phyloP scores from a whole-genome alignment of 1,284 basidiomycete species.

The Phlebopus sp. region DNA sequence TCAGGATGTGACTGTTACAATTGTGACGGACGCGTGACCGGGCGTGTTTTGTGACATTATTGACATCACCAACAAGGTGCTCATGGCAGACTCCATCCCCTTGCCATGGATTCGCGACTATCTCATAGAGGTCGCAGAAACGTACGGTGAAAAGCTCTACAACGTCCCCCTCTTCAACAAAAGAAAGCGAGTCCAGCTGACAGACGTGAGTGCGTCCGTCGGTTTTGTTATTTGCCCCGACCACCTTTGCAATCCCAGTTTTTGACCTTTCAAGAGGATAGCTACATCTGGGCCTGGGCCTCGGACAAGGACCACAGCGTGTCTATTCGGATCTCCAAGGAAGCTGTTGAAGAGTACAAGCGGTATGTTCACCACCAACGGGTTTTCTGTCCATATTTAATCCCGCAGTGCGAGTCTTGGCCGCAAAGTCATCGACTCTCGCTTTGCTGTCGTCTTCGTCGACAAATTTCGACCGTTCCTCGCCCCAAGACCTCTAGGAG shows the following conservation, averaged over 20 bases:
- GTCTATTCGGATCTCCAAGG: constrained; percentile 39
- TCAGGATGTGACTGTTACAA: too few species aligned
- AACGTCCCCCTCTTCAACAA: constrained; percentile 32
- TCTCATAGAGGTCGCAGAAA: constrained; percentile 45
- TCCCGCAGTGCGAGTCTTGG: constrained; percentile 6
- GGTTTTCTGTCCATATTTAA: constrained; percentile 1
- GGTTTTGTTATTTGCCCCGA: neutral
- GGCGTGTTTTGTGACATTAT: neutral
- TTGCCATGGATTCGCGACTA: constrained; percentile 54
- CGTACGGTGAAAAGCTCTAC: constrained; percentile 43
- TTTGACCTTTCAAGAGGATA: constrained; percentile 35
- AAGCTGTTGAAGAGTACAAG: constrained; percentile 34
- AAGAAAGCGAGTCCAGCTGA: constrained; percentile 51
- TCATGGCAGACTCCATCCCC: constrained; percentile 35
- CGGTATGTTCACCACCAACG: constrained; percentile 22
- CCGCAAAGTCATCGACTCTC: constrained; percentile 31
- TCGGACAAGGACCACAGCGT: constrained; percentile 41
- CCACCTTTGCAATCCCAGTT: constrained; percentile 26
- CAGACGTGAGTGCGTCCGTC: constrained; percentile 39
- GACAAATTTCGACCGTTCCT: constrained; percentile 47
- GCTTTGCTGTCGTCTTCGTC: constrained; percentile 37
- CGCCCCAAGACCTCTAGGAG: constrained; percentile 42
- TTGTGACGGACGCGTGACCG: neutral
- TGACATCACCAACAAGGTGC: neutral
- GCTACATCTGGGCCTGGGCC: constrained; percentile 44